A percentile compares a stretch with the other conserved stretches of the same genome.
These are phyloP conservation scores for Dentipellis fragilis DNA, from an alignment of 768 basidiomycete genomes.

Conservation along the genomic window DNA sequence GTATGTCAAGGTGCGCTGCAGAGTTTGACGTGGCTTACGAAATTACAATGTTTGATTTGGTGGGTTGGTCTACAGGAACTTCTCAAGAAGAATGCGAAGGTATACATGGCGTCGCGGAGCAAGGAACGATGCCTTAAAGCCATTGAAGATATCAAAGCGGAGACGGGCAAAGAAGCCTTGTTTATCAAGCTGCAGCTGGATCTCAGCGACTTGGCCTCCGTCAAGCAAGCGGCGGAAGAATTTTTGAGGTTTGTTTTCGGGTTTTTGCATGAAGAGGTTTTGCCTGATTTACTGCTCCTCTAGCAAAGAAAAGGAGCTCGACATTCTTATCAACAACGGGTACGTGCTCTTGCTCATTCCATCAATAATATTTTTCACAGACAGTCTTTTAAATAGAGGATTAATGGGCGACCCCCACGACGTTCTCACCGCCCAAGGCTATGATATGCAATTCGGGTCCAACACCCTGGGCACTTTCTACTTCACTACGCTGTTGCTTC, in stretches of 20 bases:
- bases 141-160: conserved; percentile 37
- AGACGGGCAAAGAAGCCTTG: conserved; percentile 30
- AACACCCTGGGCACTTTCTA: conserved; percentile 51
- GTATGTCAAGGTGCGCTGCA: no score
- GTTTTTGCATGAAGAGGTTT: neutral
- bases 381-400: conserved; percentile 24
- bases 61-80: conserved; percentile 27
- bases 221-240: conserved; percentile 28
- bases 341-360: conserved; percentile 8
- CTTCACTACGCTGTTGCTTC: conserved; percentile 46
- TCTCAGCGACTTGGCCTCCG: conserved; percentile 25
- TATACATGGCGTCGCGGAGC: conserved; percentile 45
- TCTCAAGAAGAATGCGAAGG: conserved; percentile 48
- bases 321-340: conserved; percentile 41
- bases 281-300: neutral
- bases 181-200: conserved; percentile 33
- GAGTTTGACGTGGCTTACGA: no score
- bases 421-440: conserved; percentile 34
- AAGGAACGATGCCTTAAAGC: conserved; percentile 34
- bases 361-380: neutral
- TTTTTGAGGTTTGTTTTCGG: conserved; percentile 20
- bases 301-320: conserved; percentile 32
- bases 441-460: conserved; percentile 44
- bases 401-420: conserved; percentile 33
- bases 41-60: no score